Base-by-base conservation (phyloP, 257 asterid species). In the Capsicum baccatum region DNA sequence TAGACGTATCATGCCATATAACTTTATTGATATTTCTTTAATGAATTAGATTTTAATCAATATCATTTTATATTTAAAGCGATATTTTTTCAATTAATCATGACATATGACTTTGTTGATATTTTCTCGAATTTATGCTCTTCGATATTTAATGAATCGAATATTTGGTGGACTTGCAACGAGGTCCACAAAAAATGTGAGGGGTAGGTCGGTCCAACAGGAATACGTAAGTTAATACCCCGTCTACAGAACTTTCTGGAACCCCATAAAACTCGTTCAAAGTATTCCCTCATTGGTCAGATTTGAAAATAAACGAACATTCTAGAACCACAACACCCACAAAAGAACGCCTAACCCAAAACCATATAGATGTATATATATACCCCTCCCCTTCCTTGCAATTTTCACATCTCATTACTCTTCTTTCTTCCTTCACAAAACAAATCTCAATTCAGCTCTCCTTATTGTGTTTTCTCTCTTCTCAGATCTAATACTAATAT, bases 151-250 rank as follows among this genome's bases (percentile, higher is more conserved):
- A 26, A 26, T 26, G 26, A 26, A 26, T 26, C 33, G 33, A 26
- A 26, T 50, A 50, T 54, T 54, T 13, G 59, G 6, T 55, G 13
- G 14, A 15, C 16, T 67, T 37, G 26, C 78, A 39, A 68, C 13
- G 8, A 68, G 52, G 54, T 39, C 26, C 55, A 39, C 55, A 39
- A 68, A 42, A 69, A 15, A 7, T 39, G 26, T 39, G 55, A 3
- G 8, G 55, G n/a, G 1, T 39, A 39, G 79, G 79, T 69, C 79
- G 79, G 79, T 69, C 79, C 17, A 69, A 69, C 55, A 42, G 9
- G 79, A 35, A 21, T 2, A 69, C 8, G 76, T 68, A 68, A 26
- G 26, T 26, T 26, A 26, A 68, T 68, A 68, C 33, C 26, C 42
- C 12, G 55, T 69, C 15, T 69, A 21, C 33, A 69, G 60, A 73